Conservation (phyloP, 2,329 filamentous ascomycete genomes). For the Sclerotinia trifoliorum region DNA sequence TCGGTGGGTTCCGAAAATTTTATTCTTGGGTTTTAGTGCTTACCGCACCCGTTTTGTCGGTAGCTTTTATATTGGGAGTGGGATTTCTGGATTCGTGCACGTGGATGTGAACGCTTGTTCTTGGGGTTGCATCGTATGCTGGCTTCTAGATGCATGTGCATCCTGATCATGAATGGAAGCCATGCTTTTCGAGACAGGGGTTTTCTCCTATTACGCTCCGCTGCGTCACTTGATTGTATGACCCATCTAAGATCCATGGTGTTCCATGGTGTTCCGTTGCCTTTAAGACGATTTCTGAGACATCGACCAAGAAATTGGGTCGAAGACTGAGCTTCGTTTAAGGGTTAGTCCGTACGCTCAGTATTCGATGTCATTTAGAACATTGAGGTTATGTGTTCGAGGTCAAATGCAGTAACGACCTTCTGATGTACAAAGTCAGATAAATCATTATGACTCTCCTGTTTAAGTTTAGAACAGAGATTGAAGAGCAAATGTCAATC, state of each 20-base stretch:
- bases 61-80: background rate
- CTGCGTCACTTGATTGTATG: too few relatives aligned
- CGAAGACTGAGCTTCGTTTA: too few relatives aligned
- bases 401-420: background rate
- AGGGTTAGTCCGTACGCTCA: too few relatives aligned
- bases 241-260: too few relatives aligned
- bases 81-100: too few relatives aligned
- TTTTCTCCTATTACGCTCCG: too few relatives aligned
- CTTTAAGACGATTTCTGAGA: too few relatives aligned
- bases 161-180: too few relatives aligned
- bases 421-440: background rate
- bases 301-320: too few relatives aligned
- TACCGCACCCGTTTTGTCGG: background rate
- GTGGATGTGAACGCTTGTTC: background rate
- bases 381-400: background rate
- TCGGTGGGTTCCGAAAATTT: background rate
- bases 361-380: background rate
- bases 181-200: too few relatives aligned
- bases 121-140: background rate
- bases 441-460: background rate
- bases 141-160: background rate
- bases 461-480: too few relatives aligned
- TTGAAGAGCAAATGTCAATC: background rate
- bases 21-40: background rate
- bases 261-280: too few relatives aligned